Conservation (phyloP, 306 rosid genomes). For the Cercis canadensis region DNA sequence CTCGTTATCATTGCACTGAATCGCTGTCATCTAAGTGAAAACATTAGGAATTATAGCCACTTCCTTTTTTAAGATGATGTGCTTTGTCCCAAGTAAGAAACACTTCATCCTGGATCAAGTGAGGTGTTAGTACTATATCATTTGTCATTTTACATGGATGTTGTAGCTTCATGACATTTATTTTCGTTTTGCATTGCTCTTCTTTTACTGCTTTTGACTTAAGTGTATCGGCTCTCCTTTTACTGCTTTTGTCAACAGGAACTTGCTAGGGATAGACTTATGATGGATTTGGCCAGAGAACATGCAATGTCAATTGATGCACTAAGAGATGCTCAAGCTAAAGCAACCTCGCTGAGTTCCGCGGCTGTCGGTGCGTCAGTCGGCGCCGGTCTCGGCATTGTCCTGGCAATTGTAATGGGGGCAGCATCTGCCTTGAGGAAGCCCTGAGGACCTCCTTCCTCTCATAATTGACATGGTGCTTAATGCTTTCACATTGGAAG, state of each 20-base stretch:
- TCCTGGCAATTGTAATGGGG: conserved; percentile 91
- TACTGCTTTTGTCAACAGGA: conserved; percentile 55
- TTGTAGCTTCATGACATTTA: too few species aligned
- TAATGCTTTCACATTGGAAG: conserved; percentile 9
- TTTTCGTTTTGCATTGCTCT: not conserved
- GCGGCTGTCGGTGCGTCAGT: conserved; percentile 93
- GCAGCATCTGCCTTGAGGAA: conserved; percentile 99
- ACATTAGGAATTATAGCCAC: not conserved
- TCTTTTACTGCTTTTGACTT: too few species aligned
- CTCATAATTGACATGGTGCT: conserved; percentile 17
- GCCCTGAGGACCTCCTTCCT: conserved; percentile 55
- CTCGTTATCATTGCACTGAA: not conserved
- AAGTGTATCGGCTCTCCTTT: not conserved
- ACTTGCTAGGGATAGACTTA: conserved; percentile 71
- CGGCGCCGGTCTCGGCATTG: conserved; percentile 93
- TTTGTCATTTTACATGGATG: too few species aligned
- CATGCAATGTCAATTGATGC: conserved; percentile 54
- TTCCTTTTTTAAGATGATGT: too few species aligned
- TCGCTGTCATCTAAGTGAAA: not conserved
- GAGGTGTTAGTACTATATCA: too few species aligned
- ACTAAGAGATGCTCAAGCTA: conserved; percentile 58
- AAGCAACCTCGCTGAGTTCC: conserved; percentile 65
- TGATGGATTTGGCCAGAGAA: conserved; percentile 76
- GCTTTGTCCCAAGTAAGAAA: too few species aligned
- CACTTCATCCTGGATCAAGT: too few species aligned